These are phyloP conservation scores for Phytopythium litorale DNA, from an alignment of 352 stramenopile species.

Conservation along the genomic window DNA sequence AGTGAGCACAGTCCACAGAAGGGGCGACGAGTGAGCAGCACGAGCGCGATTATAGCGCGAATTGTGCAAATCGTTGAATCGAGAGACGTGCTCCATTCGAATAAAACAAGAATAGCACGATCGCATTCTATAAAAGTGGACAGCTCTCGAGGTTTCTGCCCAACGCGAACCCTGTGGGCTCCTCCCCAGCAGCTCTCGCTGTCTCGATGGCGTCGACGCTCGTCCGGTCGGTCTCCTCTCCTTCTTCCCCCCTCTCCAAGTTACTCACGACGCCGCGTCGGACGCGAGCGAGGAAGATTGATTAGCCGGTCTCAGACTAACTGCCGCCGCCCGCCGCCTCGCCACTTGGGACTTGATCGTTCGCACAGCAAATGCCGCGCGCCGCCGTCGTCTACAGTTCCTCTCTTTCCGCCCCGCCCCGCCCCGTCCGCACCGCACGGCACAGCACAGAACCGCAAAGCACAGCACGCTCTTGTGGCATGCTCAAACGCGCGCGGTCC, in stretches of 20 bases:
- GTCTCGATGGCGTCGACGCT: background rate
- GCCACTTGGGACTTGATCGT: background rate
- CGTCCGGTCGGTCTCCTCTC: background rate
- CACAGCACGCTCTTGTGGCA: background rate
- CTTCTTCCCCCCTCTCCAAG: background rate
- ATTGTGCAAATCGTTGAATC: no score
- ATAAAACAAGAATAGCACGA: no score
- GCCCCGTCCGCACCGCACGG: no score
- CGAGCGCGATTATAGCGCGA: no score
- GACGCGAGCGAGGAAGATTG: background rate
- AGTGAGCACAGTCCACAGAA: no score
- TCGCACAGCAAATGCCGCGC: background rate
- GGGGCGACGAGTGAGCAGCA: no score
- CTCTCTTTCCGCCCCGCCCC: background rate
- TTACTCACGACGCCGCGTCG: background rate
- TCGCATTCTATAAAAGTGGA: no score
- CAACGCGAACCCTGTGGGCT: no score
- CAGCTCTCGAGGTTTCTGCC: no score
- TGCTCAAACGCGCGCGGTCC: conserved; percentile 1
- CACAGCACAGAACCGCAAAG: no score
- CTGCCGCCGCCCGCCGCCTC: background rate
- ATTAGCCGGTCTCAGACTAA: background rate
- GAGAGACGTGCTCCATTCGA: no score
- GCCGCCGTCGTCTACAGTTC: background rate
- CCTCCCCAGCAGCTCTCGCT: no score